Conservation (phyloP, 2,329 filamentous ascomycete genomes). For the Thermomyces lanuginosus region DNA sequence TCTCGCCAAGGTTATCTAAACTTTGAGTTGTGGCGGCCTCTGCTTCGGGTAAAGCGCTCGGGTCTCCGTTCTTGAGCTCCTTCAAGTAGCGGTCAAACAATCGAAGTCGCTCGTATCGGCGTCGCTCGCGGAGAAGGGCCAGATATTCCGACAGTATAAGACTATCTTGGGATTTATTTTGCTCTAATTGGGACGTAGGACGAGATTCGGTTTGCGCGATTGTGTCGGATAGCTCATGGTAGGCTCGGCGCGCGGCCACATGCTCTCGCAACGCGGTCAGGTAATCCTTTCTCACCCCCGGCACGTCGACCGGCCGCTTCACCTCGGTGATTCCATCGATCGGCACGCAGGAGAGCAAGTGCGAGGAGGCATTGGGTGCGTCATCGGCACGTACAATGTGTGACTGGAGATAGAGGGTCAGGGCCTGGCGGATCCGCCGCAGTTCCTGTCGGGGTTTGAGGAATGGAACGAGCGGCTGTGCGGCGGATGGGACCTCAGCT, state of each 20-base stretch:
- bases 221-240: conserved; percentile 19
- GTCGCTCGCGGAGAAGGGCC: conserved; percentile 29
- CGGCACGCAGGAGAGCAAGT: conserved; percentile 21
- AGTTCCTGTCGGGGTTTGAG: conserved; percentile 23
- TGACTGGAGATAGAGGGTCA: conserved; percentile 23
- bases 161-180: conserved; percentile 6
- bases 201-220: conserved; percentile 11
- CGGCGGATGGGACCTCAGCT: conserved; percentile 19
- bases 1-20: no score
- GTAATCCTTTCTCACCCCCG: conserved; percentile 29
- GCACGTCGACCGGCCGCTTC: conserved; percentile 23
- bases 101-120: conserved; percentile 30
- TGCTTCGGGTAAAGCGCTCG: no score
- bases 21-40: no score
- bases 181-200: not conserved
- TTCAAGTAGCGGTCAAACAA: conserved; percentile 32
- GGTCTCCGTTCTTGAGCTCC: no score
- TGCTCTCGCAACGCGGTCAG: conserved; percentile 30
- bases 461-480: conserved; percentile 22
- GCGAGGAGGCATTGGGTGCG: conserved; percentile 12
- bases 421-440: conserved; percentile 22
- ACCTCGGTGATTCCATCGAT: conserved; percentile 17
- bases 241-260: conserved; percentile 23
- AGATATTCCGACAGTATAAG: conserved; percentile 23
- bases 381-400: conserved; percentile 19